Evolutionary conservation across 306 rosid species (phyloP).

Genomic region (Acacia crassicarpa): DNA sequence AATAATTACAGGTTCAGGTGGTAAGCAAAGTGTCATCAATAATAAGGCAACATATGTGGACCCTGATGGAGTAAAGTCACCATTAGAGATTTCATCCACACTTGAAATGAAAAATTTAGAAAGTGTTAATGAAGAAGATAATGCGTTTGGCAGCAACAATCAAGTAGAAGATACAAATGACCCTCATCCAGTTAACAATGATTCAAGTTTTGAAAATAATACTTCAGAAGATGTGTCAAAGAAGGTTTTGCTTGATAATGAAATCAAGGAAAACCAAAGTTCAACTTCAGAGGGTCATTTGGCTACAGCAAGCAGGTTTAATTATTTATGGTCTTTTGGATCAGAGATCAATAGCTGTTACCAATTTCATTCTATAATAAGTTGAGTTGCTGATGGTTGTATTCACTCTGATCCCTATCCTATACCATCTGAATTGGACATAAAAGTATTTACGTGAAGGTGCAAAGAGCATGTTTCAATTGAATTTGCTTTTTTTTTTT

Average conservation of each 20-base stretch:
- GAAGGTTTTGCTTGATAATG: conserved; percentile 39
- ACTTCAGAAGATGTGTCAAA: conserved; percentile 28
- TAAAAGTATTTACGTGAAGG: neutral
- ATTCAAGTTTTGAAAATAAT: conserved; percentile 42
- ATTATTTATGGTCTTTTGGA: conserved; percentile 22
- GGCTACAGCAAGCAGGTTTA: conserved; percentile 50
- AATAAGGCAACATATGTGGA: conserved; percentile 31
- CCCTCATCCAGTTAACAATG: conserved; percentile 36
- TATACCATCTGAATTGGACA: conserved; percentile 16
- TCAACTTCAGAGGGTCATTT: conserved; percentile 40
- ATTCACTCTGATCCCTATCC: conserved; percentile 10
- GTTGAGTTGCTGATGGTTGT: conserved; percentile 27
- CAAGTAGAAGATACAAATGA: conserved; percentile 31
- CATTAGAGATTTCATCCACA: conserved; percentile 41
- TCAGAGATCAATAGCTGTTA: neutral
- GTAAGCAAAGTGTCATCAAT: conserved; percentile 32
- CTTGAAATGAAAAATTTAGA: conserved; percentile 33
- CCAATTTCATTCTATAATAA: conserved; percentile 16
- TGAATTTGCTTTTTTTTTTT: neutral
- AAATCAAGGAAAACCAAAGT: conserved; percentile 37
- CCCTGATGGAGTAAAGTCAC: conserved; percentile 36
- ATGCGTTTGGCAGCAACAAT: conserved; percentile 38
- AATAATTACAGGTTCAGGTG: conserved; percentile 29
- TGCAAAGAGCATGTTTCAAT: neutral
- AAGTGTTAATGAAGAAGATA: conserved; percentile 38